Conservation (phyloP, 2,329 filamentous ascomycete genomes). For the Venturia effusa region DNA sequence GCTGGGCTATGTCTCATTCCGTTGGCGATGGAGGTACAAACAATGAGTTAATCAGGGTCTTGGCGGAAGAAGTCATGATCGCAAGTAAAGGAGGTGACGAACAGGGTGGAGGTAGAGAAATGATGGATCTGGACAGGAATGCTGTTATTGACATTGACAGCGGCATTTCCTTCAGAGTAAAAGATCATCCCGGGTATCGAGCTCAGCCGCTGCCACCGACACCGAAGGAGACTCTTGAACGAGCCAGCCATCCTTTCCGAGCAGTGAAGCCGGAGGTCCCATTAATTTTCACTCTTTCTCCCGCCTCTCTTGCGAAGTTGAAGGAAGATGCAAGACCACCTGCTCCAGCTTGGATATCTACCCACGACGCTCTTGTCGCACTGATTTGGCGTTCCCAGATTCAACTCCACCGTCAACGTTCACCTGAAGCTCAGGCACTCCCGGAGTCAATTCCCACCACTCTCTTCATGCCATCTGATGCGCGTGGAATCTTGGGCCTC, state of each 20-base stretch:
- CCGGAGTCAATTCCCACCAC: not conserved
- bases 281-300: not conserved
- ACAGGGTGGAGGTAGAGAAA: not conserved
- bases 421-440: not conserved
- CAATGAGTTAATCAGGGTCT: slow-evolving; percentile 7
- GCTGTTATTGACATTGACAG: not conserved
- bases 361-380: slow-evolving; percentile 7
- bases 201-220: not conserved
- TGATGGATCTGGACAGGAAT: not conserved
- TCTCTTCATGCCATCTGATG: not conserved
- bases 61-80: not conserved
- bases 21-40: slow-evolving; percentile 4
- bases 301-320: not conserved
- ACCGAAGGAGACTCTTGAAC: not conserved
- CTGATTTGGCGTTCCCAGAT: slow-evolving; percentile 6
- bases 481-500: not conserved
- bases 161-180: not conserved
- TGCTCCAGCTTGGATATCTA: slow-evolving; percentile 6
- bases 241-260: not conserved
- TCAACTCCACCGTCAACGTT: not conserved
- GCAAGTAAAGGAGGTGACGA: not conserved
- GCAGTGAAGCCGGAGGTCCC: not conserved
- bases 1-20: slow-evolving; percentile 10
- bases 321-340: slow-evolving; percentile 4
- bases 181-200: slow-evolving; percentile 8